Percentiles rank a stretch among this genome's conserved stretches.
Conservation (phyloP, 352 stramenopile genomes). For the Peronosclerospora sorghi region DNA sequence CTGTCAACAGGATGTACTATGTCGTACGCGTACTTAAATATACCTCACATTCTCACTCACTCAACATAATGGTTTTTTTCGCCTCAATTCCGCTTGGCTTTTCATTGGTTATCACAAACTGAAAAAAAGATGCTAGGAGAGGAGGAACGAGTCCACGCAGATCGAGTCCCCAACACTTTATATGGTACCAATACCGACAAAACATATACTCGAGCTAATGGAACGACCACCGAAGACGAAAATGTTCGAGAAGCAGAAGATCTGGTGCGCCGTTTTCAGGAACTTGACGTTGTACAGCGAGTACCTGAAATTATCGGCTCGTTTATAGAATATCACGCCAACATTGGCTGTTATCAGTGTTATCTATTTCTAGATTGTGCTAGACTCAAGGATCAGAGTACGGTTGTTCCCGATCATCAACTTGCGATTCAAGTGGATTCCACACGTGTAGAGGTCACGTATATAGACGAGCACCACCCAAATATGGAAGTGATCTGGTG, state of each 20-base stretch:
- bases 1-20: too few relatives aligned
- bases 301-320: conserved; percentile 18
- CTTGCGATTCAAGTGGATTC: conserved; percentile 32
- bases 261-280: conserved; percentile 14
- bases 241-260: conserved; percentile 15
- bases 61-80: too few relatives aligned
- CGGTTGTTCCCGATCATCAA: conserved; percentile 10
- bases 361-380: conserved; percentile 29
- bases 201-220: too few relatives aligned
- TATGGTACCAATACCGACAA: too few relatives aligned
- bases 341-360: conserved; percentile 77
- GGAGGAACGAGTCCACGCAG: too few relatives aligned
- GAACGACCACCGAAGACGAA: conserved; percentile 16
- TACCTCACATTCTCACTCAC: too few relatives aligned
- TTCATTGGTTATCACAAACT: too few relatives aligned
- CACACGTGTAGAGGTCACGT: conserved; percentile 22
- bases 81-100: too few relatives aligned
- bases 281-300: conserved; percentile 10
- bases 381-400: conserved; percentile 5
- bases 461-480: not conserved
- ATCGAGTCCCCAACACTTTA: too few relatives aligned
- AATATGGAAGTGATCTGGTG: conserved; percentile 23
- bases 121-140: too few relatives aligned
- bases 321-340: conserved; percentile 66
- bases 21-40: too few relatives aligned